Percentiles rank a stretch among this genome's conserved stretches.
These are phyloP conservation scores for Lepraria neglecta DNA, from an alignment of 495 filamentous ascomycete species.

Conservation along the genomic window DNA sequence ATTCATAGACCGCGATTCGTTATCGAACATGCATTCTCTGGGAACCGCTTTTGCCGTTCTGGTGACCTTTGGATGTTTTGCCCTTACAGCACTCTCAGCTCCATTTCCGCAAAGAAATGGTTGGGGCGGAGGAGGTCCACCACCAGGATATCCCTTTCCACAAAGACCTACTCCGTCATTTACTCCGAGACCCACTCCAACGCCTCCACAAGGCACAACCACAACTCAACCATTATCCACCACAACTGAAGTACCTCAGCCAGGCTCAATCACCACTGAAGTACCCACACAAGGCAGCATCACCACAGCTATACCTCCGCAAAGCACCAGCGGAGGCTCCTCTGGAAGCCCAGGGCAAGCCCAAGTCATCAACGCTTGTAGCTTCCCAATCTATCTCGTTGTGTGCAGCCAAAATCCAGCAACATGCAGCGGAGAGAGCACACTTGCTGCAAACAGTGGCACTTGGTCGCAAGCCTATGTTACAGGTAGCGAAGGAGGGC, in stretches of 20 bases:
- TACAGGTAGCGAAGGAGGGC: neutral
- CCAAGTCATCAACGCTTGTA: neutral
- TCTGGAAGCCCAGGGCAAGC: neutral
- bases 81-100: neutral
- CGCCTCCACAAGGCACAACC: too few species aligned
- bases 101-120: neutral
- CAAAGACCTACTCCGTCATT: neutral
- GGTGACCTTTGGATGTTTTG: neutral
- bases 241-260: neutral
- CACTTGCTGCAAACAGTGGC: slow-evolving; percentile 4
- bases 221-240: too few species aligned
- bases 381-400: slow-evolving; percentile 3
- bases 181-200: neutral
- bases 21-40: neutral
- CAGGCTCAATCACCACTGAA: neutral
- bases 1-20: neutral
- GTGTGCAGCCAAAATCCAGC: slow-evolving; percentile 16
- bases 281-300: neutral
- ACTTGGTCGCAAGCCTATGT: slow-evolving; percentile 9
- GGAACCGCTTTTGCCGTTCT: neutral
- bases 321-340: neutral
- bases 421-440: neutral
- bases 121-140: neutral
- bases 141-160: neutral
- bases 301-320: neutral